phyloP scores from a whole-genome alignment of 306 rosid species.

The Chamaecrista fasciculata region DNA sequence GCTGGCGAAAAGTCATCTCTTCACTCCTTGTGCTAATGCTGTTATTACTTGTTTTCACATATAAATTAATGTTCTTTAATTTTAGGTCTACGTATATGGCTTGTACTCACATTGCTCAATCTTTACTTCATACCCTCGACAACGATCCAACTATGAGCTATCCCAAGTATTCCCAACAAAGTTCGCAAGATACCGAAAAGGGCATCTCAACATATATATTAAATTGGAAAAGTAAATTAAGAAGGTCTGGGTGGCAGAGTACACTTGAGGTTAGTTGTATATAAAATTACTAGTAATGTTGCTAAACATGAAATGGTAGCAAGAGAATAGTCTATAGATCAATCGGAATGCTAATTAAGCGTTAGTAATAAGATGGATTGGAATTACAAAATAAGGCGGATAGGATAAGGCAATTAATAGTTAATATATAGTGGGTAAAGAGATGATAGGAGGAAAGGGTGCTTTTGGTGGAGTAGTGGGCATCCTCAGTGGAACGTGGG shows the following conservation, averaged over 20 bases:
- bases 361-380: too few species aligned
- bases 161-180: not conserved
- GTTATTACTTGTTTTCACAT: not conserved
- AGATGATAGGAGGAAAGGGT: too few species aligned
- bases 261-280: not conserved
- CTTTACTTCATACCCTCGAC: conserved; percentile 40
- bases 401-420: not conserved
- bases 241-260: not conserved
- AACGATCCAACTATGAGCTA: too few species aligned
- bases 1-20: not conserved
- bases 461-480: conserved; percentile 17
- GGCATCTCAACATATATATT: too few species aligned
- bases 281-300: not conserved
- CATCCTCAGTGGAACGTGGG: conserved; percentile 41
- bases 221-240: too few species aligned
- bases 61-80: not conserved
- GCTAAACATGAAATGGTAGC: not conserved
- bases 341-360: too few species aligned
- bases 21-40: not conserved
- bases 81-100: conserved; percentile 32
- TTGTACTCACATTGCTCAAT: conserved; percentile 34
- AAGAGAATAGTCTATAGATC: not conserved
- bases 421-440: too few species aligned
- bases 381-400: not conserved
- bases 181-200: not conserved